Evolutionary conservation across 345 rosid species (phyloP).

Genomic region (Triadica sebifera): DNA sequence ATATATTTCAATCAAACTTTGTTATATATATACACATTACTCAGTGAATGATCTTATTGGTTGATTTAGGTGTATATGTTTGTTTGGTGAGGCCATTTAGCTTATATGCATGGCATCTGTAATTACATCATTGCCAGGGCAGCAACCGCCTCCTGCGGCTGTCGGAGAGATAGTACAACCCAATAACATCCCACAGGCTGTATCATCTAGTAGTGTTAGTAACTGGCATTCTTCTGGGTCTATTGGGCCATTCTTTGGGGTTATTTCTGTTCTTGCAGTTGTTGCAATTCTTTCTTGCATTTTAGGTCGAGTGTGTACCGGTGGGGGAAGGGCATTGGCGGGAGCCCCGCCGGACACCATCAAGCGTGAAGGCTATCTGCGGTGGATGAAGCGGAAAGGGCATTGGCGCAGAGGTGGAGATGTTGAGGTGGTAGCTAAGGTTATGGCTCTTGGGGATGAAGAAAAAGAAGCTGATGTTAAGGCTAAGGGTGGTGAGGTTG

Average conservation of each 20-base stretch:
- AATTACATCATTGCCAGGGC: slow-evolving; percentile 27
- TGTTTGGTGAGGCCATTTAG: neutral
- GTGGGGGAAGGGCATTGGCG: neutral
- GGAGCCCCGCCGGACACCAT: slow-evolving; percentile 34
- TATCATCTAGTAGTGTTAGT: slow-evolving; percentile 19
- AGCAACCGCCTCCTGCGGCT: slow-evolving; percentile 20
- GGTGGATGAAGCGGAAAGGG: slow-evolving; percentile 46
- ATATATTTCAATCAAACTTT: too few relatives aligned
- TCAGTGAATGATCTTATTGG: too few relatives aligned
- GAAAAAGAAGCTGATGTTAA: neutral
- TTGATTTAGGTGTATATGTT: too few relatives aligned
- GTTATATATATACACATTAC: too few relatives aligned
- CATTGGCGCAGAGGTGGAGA: slow-evolving; percentile 33
- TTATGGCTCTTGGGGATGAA: slow-evolving; percentile 9
- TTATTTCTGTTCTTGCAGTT: slow-evolving; percentile 51
- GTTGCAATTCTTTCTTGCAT: slow-evolving; percentile 58
- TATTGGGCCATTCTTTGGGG: slow-evolving; percentile 69
- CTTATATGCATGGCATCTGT: slow-evolving; percentile 26
- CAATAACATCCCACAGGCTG: slow-evolving; percentile 7
- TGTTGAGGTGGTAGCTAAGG: slow-evolving; percentile 32
- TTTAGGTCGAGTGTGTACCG: slow-evolving; percentile 51
- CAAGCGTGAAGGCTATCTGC: slow-evolving; percentile 34
- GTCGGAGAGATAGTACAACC: slow-evolving; percentile 16
- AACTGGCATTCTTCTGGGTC: slow-evolving; percentile 46
- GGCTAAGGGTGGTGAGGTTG: neutral